Evolutionary conservation across 176 grass and related monocot species (phyloP).

Genomic region (Oryza officinalis): DNA sequence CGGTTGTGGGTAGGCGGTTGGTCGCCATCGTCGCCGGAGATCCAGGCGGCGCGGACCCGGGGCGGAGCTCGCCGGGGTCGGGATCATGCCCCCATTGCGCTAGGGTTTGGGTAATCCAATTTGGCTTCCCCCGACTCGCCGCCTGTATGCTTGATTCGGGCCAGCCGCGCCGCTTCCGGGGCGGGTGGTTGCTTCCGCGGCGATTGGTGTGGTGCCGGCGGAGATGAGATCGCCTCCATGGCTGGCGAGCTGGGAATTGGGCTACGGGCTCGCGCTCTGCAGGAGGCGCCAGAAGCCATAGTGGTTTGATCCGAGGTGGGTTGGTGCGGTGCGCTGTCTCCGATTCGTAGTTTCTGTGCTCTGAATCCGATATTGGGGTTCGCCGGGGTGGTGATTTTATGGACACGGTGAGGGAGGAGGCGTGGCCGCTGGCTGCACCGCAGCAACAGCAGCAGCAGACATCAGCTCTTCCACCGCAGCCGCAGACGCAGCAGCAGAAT

Average conservation of each 20-base stretch:
- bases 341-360: conserved; percentile 25
- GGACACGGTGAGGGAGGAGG: conserved; percentile 54
- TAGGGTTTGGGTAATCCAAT: conserved; percentile 59
- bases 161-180: neutral
- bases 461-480: neutral
- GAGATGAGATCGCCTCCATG: conserved; percentile 74
- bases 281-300: conserved; percentile 77
- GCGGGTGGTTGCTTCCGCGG: conserved; percentile 23
- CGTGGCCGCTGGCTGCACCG: conserved; percentile 36
- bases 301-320: conserved; percentile 48
- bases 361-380: conserved; percentile 21
- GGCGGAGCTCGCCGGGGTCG: conserved; percentile 26
- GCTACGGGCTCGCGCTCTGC: conserved; percentile 52
- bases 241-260: conserved; percentile 58
- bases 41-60: conserved; percentile 35
- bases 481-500: conserved; percentile 39
- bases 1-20: neutral
- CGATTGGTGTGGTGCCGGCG: conserved; percentile 40
- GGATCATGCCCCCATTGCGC: conserved; percentile 59
- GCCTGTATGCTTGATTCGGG: conserved; percentile 41
- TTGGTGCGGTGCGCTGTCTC: conserved; percentile 13
- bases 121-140: conserved; percentile 5
- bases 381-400: conserved; percentile 42
- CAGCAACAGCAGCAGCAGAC: conserved; percentile 40
- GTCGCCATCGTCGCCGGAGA: conserved; percentile 31